Evolutionary conservation across 495 filamentous ascomycete genomes (phyloP).

Genomic region (Lasiosphaeris hirsuta): DNA sequence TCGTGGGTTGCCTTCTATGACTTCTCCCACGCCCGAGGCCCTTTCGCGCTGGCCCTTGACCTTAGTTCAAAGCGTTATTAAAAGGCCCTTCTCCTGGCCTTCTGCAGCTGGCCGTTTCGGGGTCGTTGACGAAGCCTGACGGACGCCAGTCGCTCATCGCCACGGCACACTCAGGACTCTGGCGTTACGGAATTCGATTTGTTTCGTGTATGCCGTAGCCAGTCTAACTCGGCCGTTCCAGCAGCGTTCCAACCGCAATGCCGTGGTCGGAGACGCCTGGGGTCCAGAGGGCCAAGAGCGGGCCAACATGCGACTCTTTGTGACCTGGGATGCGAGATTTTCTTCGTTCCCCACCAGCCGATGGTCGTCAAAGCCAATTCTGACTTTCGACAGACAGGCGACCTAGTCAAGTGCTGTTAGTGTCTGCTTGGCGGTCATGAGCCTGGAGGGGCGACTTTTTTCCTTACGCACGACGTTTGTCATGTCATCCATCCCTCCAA

Average conservation of each 20-base stretch:
- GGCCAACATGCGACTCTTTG: constrained; percentile 8
- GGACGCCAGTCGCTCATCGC: background rate
- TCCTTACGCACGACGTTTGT: background rate
- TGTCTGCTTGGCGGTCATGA: constrained; percentile 1
- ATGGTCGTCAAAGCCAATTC: background rate
- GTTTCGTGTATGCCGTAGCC: no score
- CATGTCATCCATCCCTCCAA: constrained; percentile 8
- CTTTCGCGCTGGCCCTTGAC: background rate
- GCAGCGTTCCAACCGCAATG: background rate
- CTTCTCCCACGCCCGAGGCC: constrained; percentile 4
- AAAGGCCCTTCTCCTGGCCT: background rate
- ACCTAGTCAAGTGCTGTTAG: constrained; percentile 2
- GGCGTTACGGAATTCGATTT: no score
- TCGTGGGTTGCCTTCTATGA: constrained; percentile 1
- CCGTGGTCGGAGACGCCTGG: constrained; percentile 12
- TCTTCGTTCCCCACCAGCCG: constrained; percentile 4
- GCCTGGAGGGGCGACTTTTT: constrained; percentile 4
- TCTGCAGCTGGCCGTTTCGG: constrained; percentile 8
- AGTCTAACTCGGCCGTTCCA: no score
- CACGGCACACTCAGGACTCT: no score
- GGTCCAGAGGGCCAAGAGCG: background rate
- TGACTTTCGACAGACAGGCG: background rate
- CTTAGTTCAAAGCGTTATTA: background rate
- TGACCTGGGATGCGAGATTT: constrained; percentile 6
- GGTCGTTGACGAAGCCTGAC: background rate